Percentiles rank a stretch among this genome's conserved stretches.
Evolutionary conservation across 371 early-diverging fungal species (phyloP).

Genomic region (Lichtheimia corymbifera): DNA sequence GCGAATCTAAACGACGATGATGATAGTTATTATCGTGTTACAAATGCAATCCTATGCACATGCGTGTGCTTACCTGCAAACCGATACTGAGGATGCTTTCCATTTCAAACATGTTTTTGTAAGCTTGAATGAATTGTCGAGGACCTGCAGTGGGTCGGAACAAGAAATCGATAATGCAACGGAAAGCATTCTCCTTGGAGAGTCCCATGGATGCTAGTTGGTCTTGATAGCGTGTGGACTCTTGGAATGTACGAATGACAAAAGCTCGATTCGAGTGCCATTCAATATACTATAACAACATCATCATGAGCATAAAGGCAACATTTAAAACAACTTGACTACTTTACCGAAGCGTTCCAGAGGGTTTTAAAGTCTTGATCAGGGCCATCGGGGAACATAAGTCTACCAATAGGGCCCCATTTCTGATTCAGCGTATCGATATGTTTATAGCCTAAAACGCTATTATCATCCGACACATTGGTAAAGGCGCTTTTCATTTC

Average conservation of each 20-base stretch:
- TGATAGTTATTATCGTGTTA: no score
- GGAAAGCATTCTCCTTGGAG: slow-evolving; percentile 42
- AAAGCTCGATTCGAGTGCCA: slow-evolving; percentile 48
- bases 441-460: slow-evolving; percentile 23
- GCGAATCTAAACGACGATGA: slow-evolving; percentile 26
- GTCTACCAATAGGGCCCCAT: slow-evolving; percentile 17
- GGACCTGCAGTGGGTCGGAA: slow-evolving; percentile 50
- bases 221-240: slow-evolving; percentile 29
- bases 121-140: slow-evolving; percentile 50
- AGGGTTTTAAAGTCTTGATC: slow-evolving; percentile 39
- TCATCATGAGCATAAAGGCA: neutral
- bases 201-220: slow-evolving; percentile 34
- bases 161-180: slow-evolving; percentile 47
- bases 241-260: slow-evolving; percentile 45
- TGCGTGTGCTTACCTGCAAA: slow-evolving; percentile 20
- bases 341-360: slow-evolving; percentile 46
- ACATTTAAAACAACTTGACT: neutral
- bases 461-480: slow-evolving; percentile 6
- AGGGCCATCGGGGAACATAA: slow-evolving; percentile 41
- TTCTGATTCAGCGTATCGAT: slow-evolving; percentile 44
- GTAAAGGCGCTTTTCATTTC: slow-evolving; percentile 39
- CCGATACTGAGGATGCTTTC: slow-evolving; percentile 49
- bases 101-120: slow-evolving; percentile 43
- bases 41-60: neutral
- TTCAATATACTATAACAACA: slow-evolving; percentile 35